Base-by-base conservation (phyloP, 148 eudicot species). In the Chenopodium suecicum region DNA sequence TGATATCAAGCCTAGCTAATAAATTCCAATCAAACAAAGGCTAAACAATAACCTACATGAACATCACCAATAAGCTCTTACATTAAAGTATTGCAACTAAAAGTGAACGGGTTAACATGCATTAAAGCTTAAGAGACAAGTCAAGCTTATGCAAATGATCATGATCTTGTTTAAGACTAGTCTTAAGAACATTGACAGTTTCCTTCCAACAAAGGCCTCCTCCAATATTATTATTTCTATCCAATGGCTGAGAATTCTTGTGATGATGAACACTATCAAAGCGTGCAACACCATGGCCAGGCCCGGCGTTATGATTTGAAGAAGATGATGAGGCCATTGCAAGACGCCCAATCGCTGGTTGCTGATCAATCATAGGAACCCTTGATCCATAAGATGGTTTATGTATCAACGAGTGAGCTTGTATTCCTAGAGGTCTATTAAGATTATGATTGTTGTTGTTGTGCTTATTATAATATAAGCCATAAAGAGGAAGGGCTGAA, bases 51-150 rank as follows among this genome's bases (percentile, higher is more conserved):
- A 34, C 37, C 37, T 34, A 34, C 69, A 34, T 50, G 31, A 20
- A 50, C 8, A 5, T 41, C 8, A 41, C 44, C 44, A 41, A 41
- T 6, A 41, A 41, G 8, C 44, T 41, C 44, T 41, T 41, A 37
- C 44, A 75, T 62, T 23, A 31, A 31, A 31, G 41, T 81, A 41
- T 65, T 23, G 67, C 67, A 87, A 41, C 7, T 41, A 41, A 41
- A 41, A 41, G 44, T 41, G 44, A 41, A 41, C 8, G 44, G 44
- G 44, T 41, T 41, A 41, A 1, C 44, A 41, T 9, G 6, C 41
- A 58, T 84, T 65, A 84, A 77, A 94, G 96, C 90, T 89, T 94
- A 77, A 94, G 93, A 52, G 98, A 89, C 81, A 94, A 89, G 74
- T 94, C 98, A 80, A 94, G 93, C 87, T 88, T 88, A 62, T 90